phyloP scores from a whole-genome alignment of 2,329 filamentous ascomycete species.

The Cercospora citrullina region DNA sequence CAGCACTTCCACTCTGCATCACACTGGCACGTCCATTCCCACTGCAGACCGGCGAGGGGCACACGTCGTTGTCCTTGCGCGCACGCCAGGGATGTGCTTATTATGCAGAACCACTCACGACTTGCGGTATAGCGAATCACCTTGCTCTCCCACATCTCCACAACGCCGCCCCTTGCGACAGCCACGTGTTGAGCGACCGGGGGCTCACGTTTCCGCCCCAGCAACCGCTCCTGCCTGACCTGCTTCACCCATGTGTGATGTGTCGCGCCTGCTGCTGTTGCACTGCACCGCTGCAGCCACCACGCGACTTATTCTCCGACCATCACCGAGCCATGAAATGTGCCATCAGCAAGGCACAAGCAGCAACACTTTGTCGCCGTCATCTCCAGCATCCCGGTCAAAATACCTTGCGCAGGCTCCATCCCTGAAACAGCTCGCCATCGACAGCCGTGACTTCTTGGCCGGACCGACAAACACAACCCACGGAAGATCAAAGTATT shows the following conservation, averaged over 20 bases:
- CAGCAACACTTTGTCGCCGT: not conserved
- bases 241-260: not conserved
- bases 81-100: not conserved
- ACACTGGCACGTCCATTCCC: not conserved
- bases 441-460: not conserved
- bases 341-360: not conserved
- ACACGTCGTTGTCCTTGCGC: not conserved
- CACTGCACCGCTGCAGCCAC: not conserved
- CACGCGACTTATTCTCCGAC: not conserved
- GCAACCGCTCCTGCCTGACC: not conserved
- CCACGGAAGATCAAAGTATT: not conserved
- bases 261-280: conserved; percentile 25
- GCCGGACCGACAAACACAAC: not conserved
- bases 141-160: not conserved
- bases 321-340: not conserved
- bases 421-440: not conserved
- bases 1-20: not conserved
- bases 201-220: not conserved
- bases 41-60: not conserved
- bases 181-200: not conserved
- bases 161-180: not conserved
- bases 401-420: not conserved
- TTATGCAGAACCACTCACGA: not conserved
- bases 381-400: not conserved
- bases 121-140: not conserved